phyloP scores from a whole-genome alignment of 208 protist species.

The Vickermania ingenoplastis region DNA sequence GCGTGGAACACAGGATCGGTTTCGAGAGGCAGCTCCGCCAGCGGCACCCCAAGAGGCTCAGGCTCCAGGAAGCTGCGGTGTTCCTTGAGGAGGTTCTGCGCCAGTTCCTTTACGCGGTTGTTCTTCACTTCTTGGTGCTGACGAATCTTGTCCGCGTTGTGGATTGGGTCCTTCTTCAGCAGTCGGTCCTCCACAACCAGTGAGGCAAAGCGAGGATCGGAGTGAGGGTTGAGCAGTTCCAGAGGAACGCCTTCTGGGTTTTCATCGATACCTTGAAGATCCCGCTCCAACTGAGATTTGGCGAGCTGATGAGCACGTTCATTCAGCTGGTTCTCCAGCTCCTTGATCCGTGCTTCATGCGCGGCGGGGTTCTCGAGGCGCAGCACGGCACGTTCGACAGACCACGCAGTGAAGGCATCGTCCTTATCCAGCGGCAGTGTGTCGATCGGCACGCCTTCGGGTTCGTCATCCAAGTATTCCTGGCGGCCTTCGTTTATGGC shows the following conservation, averaged over 20 bases:
- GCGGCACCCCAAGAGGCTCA: constrained; percentile 37
- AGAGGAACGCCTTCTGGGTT: constrained; percentile 43
- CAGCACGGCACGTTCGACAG: constrained; percentile 37
- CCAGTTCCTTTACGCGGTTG: constrained; percentile 38
- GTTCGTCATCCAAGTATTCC: constrained; percentile 35
- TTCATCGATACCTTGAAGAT: constrained; percentile 44
- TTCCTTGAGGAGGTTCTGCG: constrained; percentile 24
- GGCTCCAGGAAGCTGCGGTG: constrained; percentile 36
- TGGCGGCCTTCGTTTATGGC: constrained; percentile 43
- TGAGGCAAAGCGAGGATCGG: constrained; percentile 29
- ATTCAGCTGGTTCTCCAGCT: constrained; percentile 48
- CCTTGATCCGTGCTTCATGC: constrained; percentile 22
- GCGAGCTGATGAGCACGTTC: constrained; percentile 49
- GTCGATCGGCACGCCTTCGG: constrained; percentile 47
- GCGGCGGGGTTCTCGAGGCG: constrained; percentile 30
- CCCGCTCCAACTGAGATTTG: constrained; percentile 37
- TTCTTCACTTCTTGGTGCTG: constrained; percentile 36
- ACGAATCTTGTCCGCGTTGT: constrained; percentile 45
- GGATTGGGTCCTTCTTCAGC: constrained; percentile 39
- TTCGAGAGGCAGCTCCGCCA: constrained; percentile 46
- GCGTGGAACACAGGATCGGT: constrained; percentile 38
- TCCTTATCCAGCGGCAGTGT: constrained; percentile 46
- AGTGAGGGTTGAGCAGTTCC: constrained; percentile 43
- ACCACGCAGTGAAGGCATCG: constrained; percentile 31
- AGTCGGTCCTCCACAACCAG: constrained; percentile 36